Base-by-base conservation (phyloP, 805 yeast species). In the Candida ficus region DNA sequence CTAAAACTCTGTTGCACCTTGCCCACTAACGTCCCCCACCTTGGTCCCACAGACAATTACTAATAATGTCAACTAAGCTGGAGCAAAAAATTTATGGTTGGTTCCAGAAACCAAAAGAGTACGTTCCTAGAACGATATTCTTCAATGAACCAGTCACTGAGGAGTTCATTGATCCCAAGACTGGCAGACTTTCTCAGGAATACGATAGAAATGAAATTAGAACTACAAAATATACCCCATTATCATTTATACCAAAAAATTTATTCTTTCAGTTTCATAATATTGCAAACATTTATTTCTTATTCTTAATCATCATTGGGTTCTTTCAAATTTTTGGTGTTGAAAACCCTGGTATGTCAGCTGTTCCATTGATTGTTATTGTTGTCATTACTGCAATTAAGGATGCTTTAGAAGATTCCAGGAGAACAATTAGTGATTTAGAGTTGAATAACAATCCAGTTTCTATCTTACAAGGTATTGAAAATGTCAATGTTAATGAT, bases 201-300 rank as follows among this genome's bases (percentile, higher is more conserved):
- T 38, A 38, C n/a, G 42, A 38, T 20, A 42, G 32, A 29, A 91
- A 91, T 67, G 89, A 89, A 58, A 86, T 91, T 49, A 77, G 97
- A 66, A 89, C 98, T 0, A 87, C 99, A 4, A 90, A 89, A 64
- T 93, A 91, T 63, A 91, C 98, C 2, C 97, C 98, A 4, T 57
- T 91, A 31, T 70, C 89, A 9, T 91, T 91, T 57, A 52, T 91
- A 18, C 98, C 98, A 6, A 89, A 89, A 60, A 88, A 91, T 61
- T 61, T 91, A 33, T 63, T 65, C 35, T 72, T 75, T 48, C 98
- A 91, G 64, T 90, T 89, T 61, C 78, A 75, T 50, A 91, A 90
- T 58, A 76, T 89, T 45, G 99, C 99, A 29, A 93, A 93, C 63
- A 68, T 87, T 37, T 91, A 89, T 66, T 91, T 91, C 72, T 66